Evolutionary conservation across 768 basidiomycete genomes (phyloP), one percentile per base, ranked within the genome.

Genomic region (Russula sp.): DNA sequence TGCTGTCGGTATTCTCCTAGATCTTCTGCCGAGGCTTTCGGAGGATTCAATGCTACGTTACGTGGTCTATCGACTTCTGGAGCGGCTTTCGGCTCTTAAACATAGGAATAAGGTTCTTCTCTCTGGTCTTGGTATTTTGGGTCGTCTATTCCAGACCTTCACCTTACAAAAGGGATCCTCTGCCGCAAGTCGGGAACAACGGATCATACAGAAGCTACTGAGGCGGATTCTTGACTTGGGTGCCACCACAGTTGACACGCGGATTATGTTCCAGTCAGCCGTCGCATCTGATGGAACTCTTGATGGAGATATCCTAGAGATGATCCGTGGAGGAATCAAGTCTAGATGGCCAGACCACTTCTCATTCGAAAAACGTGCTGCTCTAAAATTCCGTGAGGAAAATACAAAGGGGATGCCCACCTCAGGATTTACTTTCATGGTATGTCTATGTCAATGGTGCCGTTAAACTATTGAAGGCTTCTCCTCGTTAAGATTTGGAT

Each of bases 281-380:
- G 75, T 86, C 49, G 77, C 71, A 43, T 75, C 73, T 2, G 77
- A 81, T 56, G 78, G 79, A 14, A 76, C 74, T 0, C 70, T 90
- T 29, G 83, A 90, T 63, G 69, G 73, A 7, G 87, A 88, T 50
- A 77, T 89, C 39, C 70, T 92, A 48, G 89, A 90, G 47, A 72
- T 90, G 32, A 77, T 93, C 56, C 81, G 87, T 7, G 78, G 80
- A 49, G 84, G 83, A 3, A 85, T 89, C 78, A 86, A 83, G 70
- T 83, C 84, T 42, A 79, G 83, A 38, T 93, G 90, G 91, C 83
- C 87, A 0, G 81, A 84, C 59, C 90, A 93, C 69, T 81, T 93
- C 62, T 87, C 83, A 3, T 74, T 92, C 67, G 83, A 84, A 69
- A 78, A 79, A 2, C 70, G 75, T 6, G 81, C 86, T 3, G 73